Percentiles rank a stretch among this genome's conserved stretches.
phyloP scores from a whole-genome alignment of 768 basidiomycete genomes.

The Psilocybe tampanensis region DNA sequence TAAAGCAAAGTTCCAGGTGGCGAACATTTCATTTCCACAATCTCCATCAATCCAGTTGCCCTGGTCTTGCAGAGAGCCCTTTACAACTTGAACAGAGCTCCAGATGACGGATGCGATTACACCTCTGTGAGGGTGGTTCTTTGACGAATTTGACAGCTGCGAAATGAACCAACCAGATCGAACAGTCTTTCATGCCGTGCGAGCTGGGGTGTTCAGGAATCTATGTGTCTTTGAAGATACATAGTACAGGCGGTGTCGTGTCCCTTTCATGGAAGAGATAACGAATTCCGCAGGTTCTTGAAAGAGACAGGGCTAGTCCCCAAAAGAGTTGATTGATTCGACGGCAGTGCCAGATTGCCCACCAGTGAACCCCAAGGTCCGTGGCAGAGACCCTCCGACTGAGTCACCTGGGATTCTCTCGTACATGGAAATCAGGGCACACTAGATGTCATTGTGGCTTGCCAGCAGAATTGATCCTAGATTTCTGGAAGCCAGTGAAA shows the following conservation, averaged over 20 bases:
- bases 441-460: neutral
- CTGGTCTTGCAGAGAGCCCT: conserved; percentile 5
- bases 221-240: neutral
- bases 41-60: conserved; percentile 21
- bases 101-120: conserved; percentile 12
- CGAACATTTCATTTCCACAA: conserved; percentile 21
- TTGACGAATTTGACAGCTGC: conserved; percentile 4
- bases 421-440: conserved; percentile 10
- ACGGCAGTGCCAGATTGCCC: no score
- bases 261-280: neutral
- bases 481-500: neutral
- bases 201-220: neutral
- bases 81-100: conserved; percentile 12
- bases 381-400: conserved; percentile 7
- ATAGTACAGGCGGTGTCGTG: neutral
- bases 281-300: neutral
- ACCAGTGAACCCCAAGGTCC: neutral
- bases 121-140: conserved; percentile 13
- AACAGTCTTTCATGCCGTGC: conserved; percentile 1
- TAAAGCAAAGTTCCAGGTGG: conserved; percentile 14
- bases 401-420: conserved; percentile 14
- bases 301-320: neutral
- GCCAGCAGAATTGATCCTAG: conserved; percentile 6
- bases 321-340: neutral
- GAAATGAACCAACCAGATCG: conserved; percentile 2